Evolutionary conservation across 345 rosid genomes (phyloP), one percentile per base, ranked within the genome.

Genomic region (Corchorus capsularis): DNA sequence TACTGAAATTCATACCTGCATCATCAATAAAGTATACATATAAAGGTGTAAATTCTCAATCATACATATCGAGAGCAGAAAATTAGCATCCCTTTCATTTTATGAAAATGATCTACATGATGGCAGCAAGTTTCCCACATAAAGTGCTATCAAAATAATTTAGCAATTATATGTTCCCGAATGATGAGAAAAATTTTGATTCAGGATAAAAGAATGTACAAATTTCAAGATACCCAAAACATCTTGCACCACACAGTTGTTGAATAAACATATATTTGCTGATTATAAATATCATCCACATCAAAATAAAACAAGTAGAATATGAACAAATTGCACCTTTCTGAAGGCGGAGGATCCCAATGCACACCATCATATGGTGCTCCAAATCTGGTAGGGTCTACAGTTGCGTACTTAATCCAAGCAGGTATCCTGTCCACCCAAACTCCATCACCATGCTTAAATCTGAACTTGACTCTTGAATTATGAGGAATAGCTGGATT

Each of bases 401-500:
- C 85, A 65, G 82, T 88, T n/a, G 97, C 92, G 81, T 89, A 92
- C 74, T 76, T 90, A 61, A 92, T 85, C 97, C 94, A 92, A 68
- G 94, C 92, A 74, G 97, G 97, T 49, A 92, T 89, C 46, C 97
- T 82, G 62, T 92, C 97, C 34, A 88, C 70, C 89, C 90, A 89
- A 75, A 83, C 80, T 67, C 89, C 94, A 70, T 86, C 39, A 41
- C 85, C 86, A 71, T 82, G 88, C 85, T 86, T 90, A 85, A 92
- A 92, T 49, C 81, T 87, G 69, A 92, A 89, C 73, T 92, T 92
- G 74, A 92, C 91, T 81, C 83, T 86, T 70, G 97, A 89, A 79
- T 86, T 88, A 81, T 92, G 97, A 82, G 92, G 87, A 74, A 92
- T 92, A 43, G 85, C 87, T 45, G 92, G 86, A 57, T 80, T 78